Percentiles rank a stretch among this genome's conserved stretches.
These are phyloP conservation scores for Lentinula edodes DNA, from an alignment of 768 basidiomycete genomes.

Conservation along the genomic window DNA sequence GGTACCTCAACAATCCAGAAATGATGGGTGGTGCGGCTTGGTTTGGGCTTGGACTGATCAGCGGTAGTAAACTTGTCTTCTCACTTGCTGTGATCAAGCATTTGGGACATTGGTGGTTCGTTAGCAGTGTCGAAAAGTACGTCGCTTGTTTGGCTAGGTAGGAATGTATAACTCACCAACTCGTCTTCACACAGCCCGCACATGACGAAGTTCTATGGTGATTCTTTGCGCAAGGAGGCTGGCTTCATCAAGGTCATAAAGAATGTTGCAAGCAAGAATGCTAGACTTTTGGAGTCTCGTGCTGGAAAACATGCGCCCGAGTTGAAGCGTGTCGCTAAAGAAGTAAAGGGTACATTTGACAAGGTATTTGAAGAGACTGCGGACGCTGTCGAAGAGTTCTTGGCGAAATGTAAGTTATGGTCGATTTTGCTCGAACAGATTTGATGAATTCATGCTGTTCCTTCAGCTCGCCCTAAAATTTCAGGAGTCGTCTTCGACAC, in stretches of 20 bases:
- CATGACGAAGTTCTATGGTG: slow-evolving; percentile 94
- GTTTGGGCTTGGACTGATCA: slow-evolving; percentile 89
- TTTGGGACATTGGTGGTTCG: slow-evolving; percentile 94
- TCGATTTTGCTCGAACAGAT: neutral
- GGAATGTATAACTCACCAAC: too few relatives aligned
- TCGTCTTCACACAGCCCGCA: slow-evolving; percentile 67
- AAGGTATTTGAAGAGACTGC: slow-evolving; percentile 94
- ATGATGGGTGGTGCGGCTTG: slow-evolving; percentile 94
- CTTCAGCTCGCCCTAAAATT: slow-evolving; percentile 76
- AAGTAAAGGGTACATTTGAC: slow-evolving; percentile 92
- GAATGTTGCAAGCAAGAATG: slow-evolving; percentile 82
- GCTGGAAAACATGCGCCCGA: slow-evolving; percentile 82
- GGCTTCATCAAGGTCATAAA: slow-evolving; percentile 99
- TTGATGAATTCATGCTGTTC: neutral
- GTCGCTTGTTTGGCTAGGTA: slow-evolving; percentile 17
- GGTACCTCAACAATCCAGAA: slow-evolving; percentile 93
- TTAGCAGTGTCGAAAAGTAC: slow-evolving; percentile 86
- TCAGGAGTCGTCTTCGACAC: slow-evolving; percentile 92
- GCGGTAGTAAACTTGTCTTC: slow-evolving; percentile 88
- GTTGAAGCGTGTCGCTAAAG: slow-evolving; percentile 66
- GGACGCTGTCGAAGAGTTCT: slow-evolving; percentile 89
- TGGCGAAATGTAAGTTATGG: slow-evolving; percentile 71
- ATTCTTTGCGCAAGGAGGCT: slow-evolving; percentile 89
- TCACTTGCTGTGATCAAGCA: slow-evolving; percentile 79
- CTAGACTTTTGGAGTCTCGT: slow-evolving; percentile 63